A percentile compares a stretch with the other conserved stretches of the same genome.
Conservation (phyloP, 2,329 filamentous ascomycete genomes). For the Talaromyces sp. region DNA sequence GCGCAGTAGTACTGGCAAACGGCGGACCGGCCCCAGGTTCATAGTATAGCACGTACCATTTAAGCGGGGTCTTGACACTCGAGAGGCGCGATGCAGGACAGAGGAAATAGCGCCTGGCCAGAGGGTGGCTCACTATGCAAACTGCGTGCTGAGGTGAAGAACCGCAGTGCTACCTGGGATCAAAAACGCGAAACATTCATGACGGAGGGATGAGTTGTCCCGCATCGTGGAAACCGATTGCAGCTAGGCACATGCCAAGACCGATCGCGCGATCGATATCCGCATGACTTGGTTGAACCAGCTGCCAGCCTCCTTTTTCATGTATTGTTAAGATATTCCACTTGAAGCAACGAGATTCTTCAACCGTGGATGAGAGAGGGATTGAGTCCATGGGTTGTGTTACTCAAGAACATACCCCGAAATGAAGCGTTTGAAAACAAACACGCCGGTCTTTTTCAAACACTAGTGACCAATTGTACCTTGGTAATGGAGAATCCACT, state of each 20-base stretch:
- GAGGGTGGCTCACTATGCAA: conserved; percentile 16
- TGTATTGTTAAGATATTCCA: neutral
- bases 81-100: neutral
- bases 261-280: neutral
- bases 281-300: neutral
- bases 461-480: neutral
- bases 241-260: neutral
- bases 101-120: neutral
- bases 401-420: neutral
- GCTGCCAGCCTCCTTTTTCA: neutral
- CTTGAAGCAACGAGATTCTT: neutral
- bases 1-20: conserved; percentile 3
- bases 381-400: neutral
- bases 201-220: conserved; percentile 17
- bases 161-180: conserved; percentile 4
- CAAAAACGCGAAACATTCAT: conserved; percentile 2
- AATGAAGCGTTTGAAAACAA: neutral
- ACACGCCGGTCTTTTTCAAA: neutral
- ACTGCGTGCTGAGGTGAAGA: conserved; percentile 16
- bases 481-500: neutral
- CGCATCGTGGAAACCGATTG: conserved; percentile 2
- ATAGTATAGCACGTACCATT: neutral
- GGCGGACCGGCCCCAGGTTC: neutral
- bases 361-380: neutral
- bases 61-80: neutral